Base-by-base conservation (phyloP, 495 filamentous ascomycete species). In the Xylaria intraflava region DNA sequence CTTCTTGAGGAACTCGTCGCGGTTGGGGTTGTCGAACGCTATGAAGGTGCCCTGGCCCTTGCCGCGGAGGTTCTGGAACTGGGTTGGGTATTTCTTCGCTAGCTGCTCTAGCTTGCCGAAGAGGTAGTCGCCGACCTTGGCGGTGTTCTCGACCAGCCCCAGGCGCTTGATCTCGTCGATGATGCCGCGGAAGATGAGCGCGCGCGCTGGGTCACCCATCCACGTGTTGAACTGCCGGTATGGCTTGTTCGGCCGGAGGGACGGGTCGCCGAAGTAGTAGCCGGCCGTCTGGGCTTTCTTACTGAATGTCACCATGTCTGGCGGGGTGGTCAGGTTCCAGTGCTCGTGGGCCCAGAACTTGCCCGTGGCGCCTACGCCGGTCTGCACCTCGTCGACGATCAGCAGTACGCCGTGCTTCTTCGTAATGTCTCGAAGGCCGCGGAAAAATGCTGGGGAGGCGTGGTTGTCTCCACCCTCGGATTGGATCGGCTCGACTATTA, bases 341-440 rank as follows among this genome's bases (percentile, higher is more conserved):
- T 97, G 93, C 56, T 97, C 94, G 75, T 98, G 93, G 1, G 94
- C 93, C 93, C 93, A 98, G 84, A 97, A 97, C 68, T 88, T 90
- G 52, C 93, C 93, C 1, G 93, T 98, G 0, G 88, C 86, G 58
- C 93, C 93, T 31, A 98, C 86, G 69, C 93, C 93, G 14, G 93
- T 98, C 75, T 98, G 93, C 26, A 98, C 94, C 69, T 98, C 93
- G 70, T 98, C 93, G 53, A 98, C 92, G 67, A 98, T 98, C 65
- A 98, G 80, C 44, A 98, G 82, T 20, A 96, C 80, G 59, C 85
- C 80, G 74, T 90, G 86, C 66, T 86, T 88, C 73, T 84, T 84
- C 39, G 93, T 96, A 53, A 97, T 72, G 2, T 82, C 86, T 38
- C 94, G 88, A 38, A 98, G 83, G 47, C 88, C 88, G 31, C 73